Evolutionary conservation across 257 asterid species (phyloP), one percentile per base, ranked within the genome.

Genomic region (Gentiana dahurica): DNA sequence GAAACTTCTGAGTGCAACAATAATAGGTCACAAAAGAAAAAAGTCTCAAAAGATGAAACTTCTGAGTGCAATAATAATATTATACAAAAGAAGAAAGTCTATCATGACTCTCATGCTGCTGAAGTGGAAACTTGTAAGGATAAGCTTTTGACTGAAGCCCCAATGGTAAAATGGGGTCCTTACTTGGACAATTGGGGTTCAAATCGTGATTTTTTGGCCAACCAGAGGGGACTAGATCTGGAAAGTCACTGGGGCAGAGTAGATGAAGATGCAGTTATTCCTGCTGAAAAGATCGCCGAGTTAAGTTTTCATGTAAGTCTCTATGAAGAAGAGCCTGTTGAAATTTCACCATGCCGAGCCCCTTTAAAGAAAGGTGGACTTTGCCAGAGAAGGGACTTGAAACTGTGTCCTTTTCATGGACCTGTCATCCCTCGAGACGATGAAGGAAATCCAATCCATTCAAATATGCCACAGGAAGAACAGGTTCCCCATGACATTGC

Each of bases 221-320:
- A 91, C 71, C 96, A 91, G 65, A 82, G 96, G 68, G 98, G 98
- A 39, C 76, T 91, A 61, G 96, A 91, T 61, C 78, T 91, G 53
- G 94, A 85, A 35, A 66, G 81, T 63, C 96, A 87, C 68, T 91
- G 98, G 98, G 96, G 96, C 63, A 77, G 94, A 68, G 95, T 91
- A 37, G 96, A 87, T 71, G 15, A 58, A 24, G 95, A 91, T 77
- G 94, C 92, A 38, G 91, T 81, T 61, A 85, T 91, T 72, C 96
- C 96, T 6, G 86, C 89, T 0, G 79, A 81, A 51, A 87, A 77
- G 75, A 85, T 87, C 61, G 94, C 95, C 0, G 96, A 91, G 71
- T 60, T 91, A 61, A 84, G 80, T 15, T 73, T 87, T 12, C 84
- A 65, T 34, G 84, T 89, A 51, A 74, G 89, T 46, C 65, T 77